phyloP scores from a whole-genome alignment of 257 asterid species.

The Anisodus tanguticus region DNA sequence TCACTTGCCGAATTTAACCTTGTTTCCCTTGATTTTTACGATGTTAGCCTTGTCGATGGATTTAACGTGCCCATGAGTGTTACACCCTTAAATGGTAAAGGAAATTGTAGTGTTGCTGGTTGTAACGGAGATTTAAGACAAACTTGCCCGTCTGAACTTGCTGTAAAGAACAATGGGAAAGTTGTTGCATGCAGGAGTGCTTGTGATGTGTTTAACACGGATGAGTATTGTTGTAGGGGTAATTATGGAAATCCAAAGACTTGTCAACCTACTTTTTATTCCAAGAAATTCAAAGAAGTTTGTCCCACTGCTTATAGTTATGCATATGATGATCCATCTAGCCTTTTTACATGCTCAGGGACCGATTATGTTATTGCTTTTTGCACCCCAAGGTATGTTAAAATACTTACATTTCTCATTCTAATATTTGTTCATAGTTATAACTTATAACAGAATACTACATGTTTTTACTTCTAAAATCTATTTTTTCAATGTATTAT shows the following conservation, averaged over 20 bases:
- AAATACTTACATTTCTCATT: too few relatives aligned
- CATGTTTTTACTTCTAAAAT: too few relatives aligned
- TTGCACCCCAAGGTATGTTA: slow-evolving; percentile 64
- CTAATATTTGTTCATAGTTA: too few relatives aligned
- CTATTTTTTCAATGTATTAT: too few relatives aligned
- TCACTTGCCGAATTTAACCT: slow-evolving; percentile 90
- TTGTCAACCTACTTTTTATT: slow-evolving; percentile 78
- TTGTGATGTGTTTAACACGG: slow-evolving; percentile 82
- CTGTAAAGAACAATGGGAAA: slow-evolving; percentile 55
- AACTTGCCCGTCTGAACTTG: slow-evolving; percentile 69
- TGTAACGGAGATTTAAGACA: slow-evolving; percentile 69
- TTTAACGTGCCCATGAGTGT: slow-evolving; percentile 76
- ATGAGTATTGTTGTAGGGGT: slow-evolving; percentile 88
- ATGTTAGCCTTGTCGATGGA: slow-evolving; percentile 93
- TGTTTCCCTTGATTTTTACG: slow-evolving; percentile 65
- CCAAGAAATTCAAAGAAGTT: slow-evolving; percentile 67
- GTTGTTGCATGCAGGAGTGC: slow-evolving; percentile 81
- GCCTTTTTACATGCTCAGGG: slow-evolving; percentile 72
- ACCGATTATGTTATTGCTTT: slow-evolving; percentile 75
- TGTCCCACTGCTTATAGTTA: slow-evolving; percentile 91
- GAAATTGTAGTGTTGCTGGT: slow-evolving; percentile 82
- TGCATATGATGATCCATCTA: slow-evolving; percentile 90
- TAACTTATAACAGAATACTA: too few relatives aligned
- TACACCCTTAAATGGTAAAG: slow-evolving; percentile 69
- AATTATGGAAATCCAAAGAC: slow-evolving; percentile 70